Evolutionary conservation across 2,329 filamentous ascomycete genomes (phyloP).

Genomic region (Diaporthe vaccinii): DNA sequence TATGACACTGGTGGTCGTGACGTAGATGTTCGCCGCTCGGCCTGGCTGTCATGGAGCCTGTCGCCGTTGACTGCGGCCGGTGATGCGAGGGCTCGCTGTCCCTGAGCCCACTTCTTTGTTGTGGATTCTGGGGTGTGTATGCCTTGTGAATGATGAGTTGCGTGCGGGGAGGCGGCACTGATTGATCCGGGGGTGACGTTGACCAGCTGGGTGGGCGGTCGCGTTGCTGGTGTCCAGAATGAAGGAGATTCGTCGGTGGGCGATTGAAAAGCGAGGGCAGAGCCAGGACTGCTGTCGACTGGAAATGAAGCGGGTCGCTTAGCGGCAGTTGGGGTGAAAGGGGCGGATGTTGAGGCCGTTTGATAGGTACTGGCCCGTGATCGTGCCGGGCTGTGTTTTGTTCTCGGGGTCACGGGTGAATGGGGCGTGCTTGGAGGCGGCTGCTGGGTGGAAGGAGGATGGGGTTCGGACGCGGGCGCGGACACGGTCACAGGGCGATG

Average conservation of each 20-base stretch:
- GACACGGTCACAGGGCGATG: constrained; percentile 25
- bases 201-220: constrained; percentile 44
- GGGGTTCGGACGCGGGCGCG: constrained; percentile 28
- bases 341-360: constrained; percentile 46
- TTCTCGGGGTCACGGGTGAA: constrained; percentile 42
- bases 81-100: constrained; percentile 62
- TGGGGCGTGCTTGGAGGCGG: constrained; percentile 35
- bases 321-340: constrained; percentile 44
- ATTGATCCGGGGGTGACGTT: constrained; percentile 43
- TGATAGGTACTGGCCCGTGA: constrained; percentile 56
- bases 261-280: constrained; percentile 41
- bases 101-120: constrained; percentile 54
- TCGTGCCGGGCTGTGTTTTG: constrained; percentile 47
- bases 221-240: constrained; percentile 37
- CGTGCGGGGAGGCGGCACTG: constrained; percentile 32
- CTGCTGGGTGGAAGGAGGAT: constrained; percentile 33
- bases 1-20: constrained; percentile 66
- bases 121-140: constrained; percentile 47
- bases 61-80: constrained; percentile 52
- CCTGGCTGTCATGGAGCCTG: constrained; percentile 39
- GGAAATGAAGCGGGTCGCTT: constrained; percentile 56
- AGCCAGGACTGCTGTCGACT: constrained; percentile 46
- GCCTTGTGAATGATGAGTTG: constrained; percentile 47
- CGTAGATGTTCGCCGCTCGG: constrained; percentile 51
- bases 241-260: constrained; percentile 39